phyloP scores from a whole-genome alignment of 2,329 filamentous ascomycete species.

The Septoria linicola region DNA sequence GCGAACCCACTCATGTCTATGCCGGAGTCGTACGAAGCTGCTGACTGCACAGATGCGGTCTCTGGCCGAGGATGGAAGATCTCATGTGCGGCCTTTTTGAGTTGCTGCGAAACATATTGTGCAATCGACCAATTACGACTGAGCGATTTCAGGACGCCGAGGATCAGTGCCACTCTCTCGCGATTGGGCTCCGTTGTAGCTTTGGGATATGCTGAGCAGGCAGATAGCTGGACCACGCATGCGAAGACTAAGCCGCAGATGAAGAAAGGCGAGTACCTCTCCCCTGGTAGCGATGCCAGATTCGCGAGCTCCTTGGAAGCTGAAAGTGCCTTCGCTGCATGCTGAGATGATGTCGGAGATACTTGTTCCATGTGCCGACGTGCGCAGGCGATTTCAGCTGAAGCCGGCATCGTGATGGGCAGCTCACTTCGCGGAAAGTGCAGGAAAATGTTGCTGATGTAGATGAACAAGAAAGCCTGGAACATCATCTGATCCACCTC shows the following conservation, averaged over 20 bases:
- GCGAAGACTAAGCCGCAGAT: constrained; percentile 76
- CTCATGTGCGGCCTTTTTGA: constrained; percentile 72
- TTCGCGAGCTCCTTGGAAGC: constrained; percentile 75
- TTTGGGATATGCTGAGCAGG: constrained; percentile 63
- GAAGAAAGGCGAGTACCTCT: constrained; percentile 79
- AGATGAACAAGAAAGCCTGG: constrained; percentile 78
- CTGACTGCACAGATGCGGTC: constrained; percentile 9
- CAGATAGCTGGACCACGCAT: constrained; percentile 77
- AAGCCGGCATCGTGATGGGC: constrained; percentile 58
- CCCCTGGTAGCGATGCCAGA: constrained; percentile 70
- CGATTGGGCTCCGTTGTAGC: constrained; percentile 68
- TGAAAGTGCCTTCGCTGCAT: constrained; percentile 74
- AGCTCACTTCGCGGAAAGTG: constrained; percentile 78
- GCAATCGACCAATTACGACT: constrained; percentile 72
- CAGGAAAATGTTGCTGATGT: constrained; percentile 65
- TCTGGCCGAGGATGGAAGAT: constrained; percentile 40
- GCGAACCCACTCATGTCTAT: constrained; percentile 17
- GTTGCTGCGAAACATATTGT: constrained; percentile 66
- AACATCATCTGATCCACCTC: constrained; percentile 87
- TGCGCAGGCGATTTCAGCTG: constrained; percentile 45
- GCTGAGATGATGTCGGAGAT: constrained; percentile 54
- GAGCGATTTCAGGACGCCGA: constrained; percentile 68
- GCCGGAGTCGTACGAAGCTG: constrained; percentile 20
- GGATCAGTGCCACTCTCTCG: constrained; percentile 68
- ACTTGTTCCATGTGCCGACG: constrained; percentile 48